These are phyloP conservation scores for Hemisphaericaspora subhashii DNA, from an alignment of 1,139 yeast species.

Conservation along the genomic window DNA sequence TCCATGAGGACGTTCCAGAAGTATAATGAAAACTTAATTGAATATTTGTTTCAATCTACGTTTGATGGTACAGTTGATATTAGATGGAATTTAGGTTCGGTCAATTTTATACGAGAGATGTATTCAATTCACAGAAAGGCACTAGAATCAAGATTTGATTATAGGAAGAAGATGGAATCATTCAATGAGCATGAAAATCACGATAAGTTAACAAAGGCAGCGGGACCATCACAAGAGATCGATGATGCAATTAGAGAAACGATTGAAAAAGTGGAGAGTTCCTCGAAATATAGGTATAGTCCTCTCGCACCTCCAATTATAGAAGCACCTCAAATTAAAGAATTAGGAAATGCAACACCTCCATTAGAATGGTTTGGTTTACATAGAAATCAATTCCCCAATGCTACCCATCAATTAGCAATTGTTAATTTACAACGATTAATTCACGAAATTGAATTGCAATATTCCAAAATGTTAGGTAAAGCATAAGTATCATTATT, in stretches of 20 bases:
- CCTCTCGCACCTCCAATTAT: slow-evolving; percentile 77
- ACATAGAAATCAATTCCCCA: slow-evolving; percentile 82
- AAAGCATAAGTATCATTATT: slow-evolving; percentile 26
- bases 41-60: slow-evolving; percentile 64
- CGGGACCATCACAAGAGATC: slow-evolving; percentile 32
- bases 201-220: slow-evolving; percentile 4
- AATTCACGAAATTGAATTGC: slow-evolving; percentile 59
- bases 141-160: slow-evolving; percentile 37
- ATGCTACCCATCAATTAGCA: slow-evolving; percentile 76
- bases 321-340: slow-evolving; percentile 86
- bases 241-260: slow-evolving; percentile 56
- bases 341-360: slow-evolving; percentile 95
- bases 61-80: slow-evolving; percentile 91
- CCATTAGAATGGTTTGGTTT: slow-evolving; percentile 98
- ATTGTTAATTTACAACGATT: slow-evolving; percentile 73
- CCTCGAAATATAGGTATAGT: slow-evolving; percentile 57
- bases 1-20: slow-evolving; percentile 75
- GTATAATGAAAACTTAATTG: slow-evolving; percentile 49
- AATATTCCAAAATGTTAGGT: slow-evolving; percentile 49
- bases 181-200: slow-evolving; percentile 11
- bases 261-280: slow-evolving; percentile 61
- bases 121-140: slow-evolving; percentile 61
- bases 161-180: slow-evolving; percentile 19
- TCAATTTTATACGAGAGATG: slow-evolving; percentile 91
- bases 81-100: slow-evolving; percentile 90